phyloP scores from a whole-genome alignment of 805 yeast species.

The Maudiozyma barnettii region DNA sequence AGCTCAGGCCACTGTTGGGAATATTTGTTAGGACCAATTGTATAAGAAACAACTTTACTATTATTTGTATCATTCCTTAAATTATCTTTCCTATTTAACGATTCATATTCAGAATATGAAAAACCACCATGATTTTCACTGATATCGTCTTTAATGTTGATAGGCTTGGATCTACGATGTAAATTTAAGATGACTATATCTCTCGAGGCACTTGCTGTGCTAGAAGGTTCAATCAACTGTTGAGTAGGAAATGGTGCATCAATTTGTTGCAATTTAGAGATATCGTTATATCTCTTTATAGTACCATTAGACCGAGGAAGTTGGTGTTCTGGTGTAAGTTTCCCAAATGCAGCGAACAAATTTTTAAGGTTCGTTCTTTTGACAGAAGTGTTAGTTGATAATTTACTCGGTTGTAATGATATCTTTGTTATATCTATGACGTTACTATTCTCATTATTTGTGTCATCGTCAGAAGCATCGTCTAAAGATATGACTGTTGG shows the following conservation, averaged over 20 bases:
- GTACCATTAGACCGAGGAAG: conserved; percentile 2
- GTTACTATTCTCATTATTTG: neutral
- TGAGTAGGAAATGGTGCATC: conserved; percentile 15
- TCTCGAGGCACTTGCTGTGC: neutral
- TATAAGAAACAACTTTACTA: neutral
- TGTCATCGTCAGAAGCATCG: conserved; percentile 3
- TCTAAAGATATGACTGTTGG: conserved; percentile 10
- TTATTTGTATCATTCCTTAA: neutral
- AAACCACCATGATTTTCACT: too few species aligned
- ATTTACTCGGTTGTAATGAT: conserved; percentile 4
- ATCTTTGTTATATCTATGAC: conserved; percentile 3
- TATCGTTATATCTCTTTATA: conserved; percentile 8
- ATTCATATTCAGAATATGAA: too few species aligned
- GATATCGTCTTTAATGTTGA: neutral
- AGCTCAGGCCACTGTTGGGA: conserved; percentile 21
- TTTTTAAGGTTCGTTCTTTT: conserved; percentile 20
- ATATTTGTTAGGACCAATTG: conserved; percentile 2
- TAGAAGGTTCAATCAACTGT: conserved; percentile 9
- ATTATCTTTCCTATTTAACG: too few species aligned
- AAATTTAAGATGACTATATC: neutral
- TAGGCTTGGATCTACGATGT: neutral
- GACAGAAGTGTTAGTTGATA: conserved; percentile 9
- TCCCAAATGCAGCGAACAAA: conserved; percentile 11
- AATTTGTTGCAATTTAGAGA: conserved; percentile 13
- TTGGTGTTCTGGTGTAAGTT: neutral